Conservation (phyloP, 2,329 filamentous ascomycete genomes). For the Colletotrichum higginsianum region DNA sequence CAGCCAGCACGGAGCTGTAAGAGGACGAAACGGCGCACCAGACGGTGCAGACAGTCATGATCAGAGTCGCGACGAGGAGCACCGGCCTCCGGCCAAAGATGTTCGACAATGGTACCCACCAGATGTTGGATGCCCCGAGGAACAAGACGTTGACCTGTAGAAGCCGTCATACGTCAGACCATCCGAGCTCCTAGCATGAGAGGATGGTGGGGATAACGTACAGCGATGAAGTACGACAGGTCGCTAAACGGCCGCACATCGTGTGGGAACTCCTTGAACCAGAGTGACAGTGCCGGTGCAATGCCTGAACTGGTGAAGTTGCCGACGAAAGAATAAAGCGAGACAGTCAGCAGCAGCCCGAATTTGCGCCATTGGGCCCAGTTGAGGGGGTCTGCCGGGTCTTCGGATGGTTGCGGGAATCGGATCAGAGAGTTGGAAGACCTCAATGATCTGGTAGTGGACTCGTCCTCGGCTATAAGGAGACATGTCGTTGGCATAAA, state of each 20-base stretch:
- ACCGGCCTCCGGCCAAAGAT: slow-evolving; percentile 52
- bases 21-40: slow-evolving; percentile 48
- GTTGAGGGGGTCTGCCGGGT: slow-evolving; percentile 56
- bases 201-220: slow-evolving; percentile 30
- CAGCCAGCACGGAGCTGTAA: slow-evolving; percentile 47
- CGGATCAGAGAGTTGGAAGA: slow-evolving; percentile 39
- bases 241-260: slow-evolving; percentile 46
- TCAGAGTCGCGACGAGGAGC: slow-evolving; percentile 49
- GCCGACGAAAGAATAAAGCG: slow-evolving; percentile 52
- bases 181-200: background rate
- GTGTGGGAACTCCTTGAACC: slow-evolving; percentile 49
- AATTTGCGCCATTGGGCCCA: slow-evolving; percentile 52
- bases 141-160: slow-evolving; percentile 52
- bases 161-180: background rate
- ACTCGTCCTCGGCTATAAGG: slow-evolving; percentile 4
- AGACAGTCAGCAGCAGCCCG: slow-evolving; percentile 46
- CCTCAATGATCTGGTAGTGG: slow-evolving; percentile 13
- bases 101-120: slow-evolving; percentile 56
- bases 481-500: background rate
- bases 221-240: slow-evolving; percentile 51
- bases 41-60: slow-evolving; percentile 47
- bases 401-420: slow-evolving; percentile 47
- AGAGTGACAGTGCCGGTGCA: slow-evolving; percentile 51
- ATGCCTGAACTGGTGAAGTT: slow-evolving; percentile 53
- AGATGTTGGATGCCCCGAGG: slow-evolving; percentile 53